These are phyloP conservation scores for Euphrasia confusa DNA, from an alignment of 257 asterid species.

Conservation along the genomic window DNA sequence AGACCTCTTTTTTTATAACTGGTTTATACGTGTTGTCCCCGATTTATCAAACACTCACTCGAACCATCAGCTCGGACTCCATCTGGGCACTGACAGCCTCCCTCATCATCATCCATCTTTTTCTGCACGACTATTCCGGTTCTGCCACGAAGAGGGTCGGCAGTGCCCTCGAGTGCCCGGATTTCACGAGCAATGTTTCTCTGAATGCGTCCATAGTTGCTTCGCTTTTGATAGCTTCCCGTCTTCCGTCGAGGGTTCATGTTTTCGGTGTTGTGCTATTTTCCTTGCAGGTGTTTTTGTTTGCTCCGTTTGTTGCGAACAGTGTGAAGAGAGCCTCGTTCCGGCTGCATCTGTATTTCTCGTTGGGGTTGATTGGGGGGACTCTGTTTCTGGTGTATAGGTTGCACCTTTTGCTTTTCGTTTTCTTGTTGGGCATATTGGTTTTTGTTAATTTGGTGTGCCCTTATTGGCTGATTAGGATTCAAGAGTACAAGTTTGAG, in stretches of 20 bases:
- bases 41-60: constrained; percentile 75
- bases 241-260: constrained; percentile 81
- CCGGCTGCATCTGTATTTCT: constrained; percentile 60
- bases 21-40: constrained; percentile 73
- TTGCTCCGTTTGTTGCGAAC: constrained; percentile 72
- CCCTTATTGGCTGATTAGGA: constrained; percentile 88
- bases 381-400: constrained; percentile 43
- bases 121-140: constrained; percentile 45
- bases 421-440: constrained; percentile 45
- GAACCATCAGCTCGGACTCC: constrained; percentile 84
- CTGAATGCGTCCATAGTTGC: constrained; percentile 83
- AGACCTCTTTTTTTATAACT: constrained; percentile 60
- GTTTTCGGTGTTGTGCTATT: constrained; percentile 77
- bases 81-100: constrained; percentile 86
- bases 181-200: constrained; percentile 39
- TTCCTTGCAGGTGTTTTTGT: constrained; percentile 84
- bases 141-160: constrained; percentile 30
- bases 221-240: constrained; percentile 82
- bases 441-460: constrained; percentile 72
- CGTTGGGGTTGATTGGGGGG: constrained; percentile 46
- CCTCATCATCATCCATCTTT: constrained; percentile 44
- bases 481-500: constrained; percentile 90
- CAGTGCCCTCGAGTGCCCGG: constrained; percentile 48
- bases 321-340: constrained; percentile 68
- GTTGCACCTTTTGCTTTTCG: constrained; percentile 56